These are phyloP conservation scores for Mycena indigotica DNA, from an alignment of 768 basidiomycete genomes.

Conservation along the genomic window DNA sequence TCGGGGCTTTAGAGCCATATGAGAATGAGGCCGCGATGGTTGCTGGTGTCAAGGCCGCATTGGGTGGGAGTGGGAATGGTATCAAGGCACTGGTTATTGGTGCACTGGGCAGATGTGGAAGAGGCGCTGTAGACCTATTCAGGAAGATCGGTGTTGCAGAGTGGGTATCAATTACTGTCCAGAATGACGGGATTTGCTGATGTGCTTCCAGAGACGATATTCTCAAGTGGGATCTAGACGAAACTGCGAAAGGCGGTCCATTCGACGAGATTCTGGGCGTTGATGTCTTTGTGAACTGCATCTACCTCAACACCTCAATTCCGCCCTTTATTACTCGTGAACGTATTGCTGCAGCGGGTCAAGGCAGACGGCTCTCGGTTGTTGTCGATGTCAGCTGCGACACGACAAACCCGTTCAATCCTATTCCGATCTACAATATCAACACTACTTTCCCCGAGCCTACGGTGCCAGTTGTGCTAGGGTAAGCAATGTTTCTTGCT, in stretches of 20 bases:
- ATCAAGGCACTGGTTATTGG: slow-evolving; percentile 93
- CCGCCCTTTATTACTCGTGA: slow-evolving; percentile 80
- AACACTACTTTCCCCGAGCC: slow-evolving; percentile 95
- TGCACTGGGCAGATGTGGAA: slow-evolving; percentile 91
- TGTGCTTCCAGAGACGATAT: slow-evolving; percentile 74
- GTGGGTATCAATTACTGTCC: slow-evolving; percentile 50
- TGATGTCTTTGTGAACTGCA: slow-evolving; percentile 99
- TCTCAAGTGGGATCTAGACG: slow-evolving; percentile 95
- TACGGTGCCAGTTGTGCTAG: slow-evolving; percentile 83
- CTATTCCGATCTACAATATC: slow-evolving; percentile 90
- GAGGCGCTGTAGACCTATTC: slow-evolving; percentile 94
- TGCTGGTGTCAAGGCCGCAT: slow-evolving; percentile 59
- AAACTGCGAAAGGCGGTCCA: slow-evolving; percentile 96
- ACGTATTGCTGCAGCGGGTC: slow-evolving; percentile 72
- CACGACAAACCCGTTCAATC: slow-evolving; percentile 98
- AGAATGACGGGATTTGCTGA: slow-evolving; percentile 6
- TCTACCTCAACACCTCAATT: slow-evolving; percentile 87
- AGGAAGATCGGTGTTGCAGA: slow-evolving; percentile 93
- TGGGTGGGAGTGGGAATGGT: slow-evolving; percentile 70
- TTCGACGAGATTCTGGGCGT: slow-evolving; percentile 94
- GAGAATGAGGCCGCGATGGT: slow-evolving; percentile 86
- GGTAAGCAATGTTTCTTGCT: slow-evolving; percentile 48
- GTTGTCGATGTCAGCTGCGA: slow-evolving; percentile 99
- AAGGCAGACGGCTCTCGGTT: slow-evolving; percentile 66
- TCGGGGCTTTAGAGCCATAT: slow-evolving; percentile 79